Evolutionary conservation across 495 filamentous ascomycete genomes (phyloP), one percentile per base, ranked within the genome.

Genomic region (Podospora sp.): DNA sequence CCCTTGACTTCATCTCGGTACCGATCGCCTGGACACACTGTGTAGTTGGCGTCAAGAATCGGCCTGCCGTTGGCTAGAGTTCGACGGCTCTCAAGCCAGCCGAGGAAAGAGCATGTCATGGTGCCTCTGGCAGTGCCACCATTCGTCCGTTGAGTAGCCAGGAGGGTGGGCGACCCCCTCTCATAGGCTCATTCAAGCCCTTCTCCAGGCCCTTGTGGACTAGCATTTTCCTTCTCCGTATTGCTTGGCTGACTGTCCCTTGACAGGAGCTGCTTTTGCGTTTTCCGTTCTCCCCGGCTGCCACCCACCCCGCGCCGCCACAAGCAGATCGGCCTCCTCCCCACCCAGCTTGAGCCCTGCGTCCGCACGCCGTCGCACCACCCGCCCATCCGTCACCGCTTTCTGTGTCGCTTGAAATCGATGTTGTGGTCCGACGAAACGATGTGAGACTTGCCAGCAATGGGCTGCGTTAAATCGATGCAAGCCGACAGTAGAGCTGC

Each of bases 1-100:
- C 6, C 18, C 11, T 68, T 49, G 24, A 21, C 22, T 27, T 63
- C 50, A 66, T 69, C 68, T 69, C 62, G 68, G 2, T 70, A 70
- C 68, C 68, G 68, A 63, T 16, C 62, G 62, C 57, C 63, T 35
- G 68, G 68, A 14, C 46, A 60, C 68, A 70, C 64, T 64, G 64
- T 70, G 53, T 27, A 53, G 40, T 18, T 50, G 25, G 51, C 24
- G 46, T 22, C 51, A 53, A 46, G n/a, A 20, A 33, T 49, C 53
- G 58, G 20, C 7, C 51, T n/a, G 24, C 55, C 8, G 64, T 66
- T 69, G 68, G 68, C 52, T 33, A 27, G 12, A 40, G 20, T 46
- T 25, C 26, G 29, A 60, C 27, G 56, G 24, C 20, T 50, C 14
- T 20, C 26, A 40, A 22, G 50, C 36, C 29, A 33, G 52, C 35